A percentile compares a stretch with the other conserved stretches of the same genome.
Evolutionary conservation across 306 rosid genomes (phyloP).

Genomic region (Vachellia pachyceras): DNA sequence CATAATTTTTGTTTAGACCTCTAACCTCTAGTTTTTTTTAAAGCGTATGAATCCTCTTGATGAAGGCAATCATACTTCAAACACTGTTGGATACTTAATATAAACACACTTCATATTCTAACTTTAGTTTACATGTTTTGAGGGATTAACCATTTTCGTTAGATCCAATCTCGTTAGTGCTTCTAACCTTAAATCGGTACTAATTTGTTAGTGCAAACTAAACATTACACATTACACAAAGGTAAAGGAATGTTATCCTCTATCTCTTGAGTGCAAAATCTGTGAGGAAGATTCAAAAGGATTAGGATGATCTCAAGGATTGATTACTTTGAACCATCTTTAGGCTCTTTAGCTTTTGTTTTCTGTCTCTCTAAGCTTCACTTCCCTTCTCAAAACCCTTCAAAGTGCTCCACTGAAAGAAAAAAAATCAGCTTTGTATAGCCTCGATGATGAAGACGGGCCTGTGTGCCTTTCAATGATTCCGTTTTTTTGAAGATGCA

Average conservation of each 20-base stretch:
- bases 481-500: conserved; percentile 35
- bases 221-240: background rate
- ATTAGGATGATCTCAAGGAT: conserved; percentile 12
- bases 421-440: conserved; percentile 51
- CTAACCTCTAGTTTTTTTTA: no score
- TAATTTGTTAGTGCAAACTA: background rate
- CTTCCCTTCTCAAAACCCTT: conserved; percentile 39
- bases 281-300: conserved; percentile 1
- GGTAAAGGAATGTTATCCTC: background rate
- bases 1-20: background rate
- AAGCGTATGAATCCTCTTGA: no score
- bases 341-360: conserved; percentile 36
- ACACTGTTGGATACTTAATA: no score
- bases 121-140: no score
- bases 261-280: conserved; percentile 20
- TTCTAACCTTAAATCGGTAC: no score
- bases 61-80: no score
- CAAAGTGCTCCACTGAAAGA: conserved; percentile 54
- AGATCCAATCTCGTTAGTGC: no score
- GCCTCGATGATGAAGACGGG: conserved; percentile 65
- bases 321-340: conserved; percentile 44
- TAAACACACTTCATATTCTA: no score
- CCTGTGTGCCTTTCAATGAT: conserved; percentile 46
- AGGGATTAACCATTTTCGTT: no score
- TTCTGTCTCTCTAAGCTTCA: conserved; percentile 31